These are phyloP conservation scores for Podosphaera aphanis DNA, from an alignment of 2,329 filamentous ascomycete species.

Conservation along the genomic window DNA sequence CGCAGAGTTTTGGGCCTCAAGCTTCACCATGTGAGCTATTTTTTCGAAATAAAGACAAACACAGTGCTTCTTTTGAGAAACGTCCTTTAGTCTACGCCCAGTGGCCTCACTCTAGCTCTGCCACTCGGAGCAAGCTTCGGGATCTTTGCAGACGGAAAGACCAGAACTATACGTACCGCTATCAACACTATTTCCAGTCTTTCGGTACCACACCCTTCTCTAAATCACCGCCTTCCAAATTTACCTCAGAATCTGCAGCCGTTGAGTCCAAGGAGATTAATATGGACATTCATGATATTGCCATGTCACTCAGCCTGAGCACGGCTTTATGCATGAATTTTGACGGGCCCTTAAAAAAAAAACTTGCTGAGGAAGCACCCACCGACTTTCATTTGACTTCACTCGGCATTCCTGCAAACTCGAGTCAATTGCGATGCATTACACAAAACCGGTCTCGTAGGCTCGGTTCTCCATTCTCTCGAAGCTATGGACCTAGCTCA, in stretches of 20 bases:
- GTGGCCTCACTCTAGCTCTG: constrained; percentile 41
- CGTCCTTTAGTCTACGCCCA: constrained; percentile 25
- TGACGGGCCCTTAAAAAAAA: constrained; percentile 35
- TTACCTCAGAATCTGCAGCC: background rate
- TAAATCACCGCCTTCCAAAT: constrained; percentile 20
- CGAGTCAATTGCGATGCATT: constrained; percentile 1
- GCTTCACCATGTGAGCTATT: background rate
- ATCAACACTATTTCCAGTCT: constrained; percentile 22
- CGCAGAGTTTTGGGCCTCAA: constrained; percentile 18
- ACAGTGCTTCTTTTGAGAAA: constrained; percentile 30
- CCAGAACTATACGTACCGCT: constrained; percentile 20
- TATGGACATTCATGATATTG: constrained; percentile 38
- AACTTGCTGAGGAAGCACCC: constrained; percentile 17
- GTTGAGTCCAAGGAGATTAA: constrained; percentile 23
- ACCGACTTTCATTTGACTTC: background rate
- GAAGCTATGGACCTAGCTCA: constrained; percentile 38
- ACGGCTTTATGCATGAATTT: constrained; percentile 43
- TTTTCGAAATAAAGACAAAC: constrained; percentile 23
- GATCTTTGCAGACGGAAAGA: constrained; percentile 38
- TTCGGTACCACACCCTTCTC: constrained; percentile 32
- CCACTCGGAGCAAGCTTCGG: constrained; percentile 36
- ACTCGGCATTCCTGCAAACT: constrained; percentile 1
- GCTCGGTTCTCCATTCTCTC: constrained; percentile 22
- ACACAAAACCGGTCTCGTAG: constrained; percentile 3
- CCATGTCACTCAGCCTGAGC: constrained; percentile 36